phyloP scores from a whole-genome alignment of 345 rosid species.

The Hibiscus tridactylites region DNA sequence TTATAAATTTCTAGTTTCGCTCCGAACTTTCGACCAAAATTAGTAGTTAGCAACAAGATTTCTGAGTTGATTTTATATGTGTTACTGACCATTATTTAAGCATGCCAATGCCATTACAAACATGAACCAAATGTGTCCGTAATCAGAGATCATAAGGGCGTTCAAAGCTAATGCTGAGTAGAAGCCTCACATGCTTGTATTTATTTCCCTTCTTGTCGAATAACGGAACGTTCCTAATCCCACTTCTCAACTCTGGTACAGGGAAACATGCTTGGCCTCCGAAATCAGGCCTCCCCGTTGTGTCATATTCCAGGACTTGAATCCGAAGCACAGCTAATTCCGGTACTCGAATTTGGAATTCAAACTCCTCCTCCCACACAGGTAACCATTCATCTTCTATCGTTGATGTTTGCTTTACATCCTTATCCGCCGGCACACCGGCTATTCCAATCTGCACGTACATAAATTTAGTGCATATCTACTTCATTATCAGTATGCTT shows the following conservation, averaged over 20 bases:
- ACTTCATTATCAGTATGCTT: background rate
- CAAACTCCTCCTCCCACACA: conserved; percentile 40
- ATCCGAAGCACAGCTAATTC: conserved; percentile 51
- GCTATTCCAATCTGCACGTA: conserved; percentile 44
- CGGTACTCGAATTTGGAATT: conserved; percentile 36
- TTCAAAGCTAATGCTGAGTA: conserved; percentile 34
- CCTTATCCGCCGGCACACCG: conserved; percentile 37
- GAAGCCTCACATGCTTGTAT: conserved; percentile 34
- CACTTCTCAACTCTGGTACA: conserved; percentile 42
- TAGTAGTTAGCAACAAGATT: background rate
- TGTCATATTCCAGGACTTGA: conserved; percentile 40
- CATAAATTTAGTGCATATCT: background rate
- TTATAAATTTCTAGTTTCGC: no score
- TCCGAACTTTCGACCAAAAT: no score
- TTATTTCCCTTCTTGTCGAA: conserved; percentile 9
- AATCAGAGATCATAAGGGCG: background rate
- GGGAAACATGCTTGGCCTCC: conserved; percentile 63
- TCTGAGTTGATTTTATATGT: background rate
- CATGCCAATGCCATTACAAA: background rate
- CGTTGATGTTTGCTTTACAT: conserved; percentile 10
- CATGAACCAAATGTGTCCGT: background rate
- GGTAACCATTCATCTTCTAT: conserved; percentile 43
- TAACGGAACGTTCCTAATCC: conserved; percentile 52
- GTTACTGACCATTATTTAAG: background rate
- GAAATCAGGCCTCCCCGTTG: conserved; percentile 30